Conservation (phyloP, 768 basidiomycete genomes). For the Pilatotrama ljubarskyi region DNA sequence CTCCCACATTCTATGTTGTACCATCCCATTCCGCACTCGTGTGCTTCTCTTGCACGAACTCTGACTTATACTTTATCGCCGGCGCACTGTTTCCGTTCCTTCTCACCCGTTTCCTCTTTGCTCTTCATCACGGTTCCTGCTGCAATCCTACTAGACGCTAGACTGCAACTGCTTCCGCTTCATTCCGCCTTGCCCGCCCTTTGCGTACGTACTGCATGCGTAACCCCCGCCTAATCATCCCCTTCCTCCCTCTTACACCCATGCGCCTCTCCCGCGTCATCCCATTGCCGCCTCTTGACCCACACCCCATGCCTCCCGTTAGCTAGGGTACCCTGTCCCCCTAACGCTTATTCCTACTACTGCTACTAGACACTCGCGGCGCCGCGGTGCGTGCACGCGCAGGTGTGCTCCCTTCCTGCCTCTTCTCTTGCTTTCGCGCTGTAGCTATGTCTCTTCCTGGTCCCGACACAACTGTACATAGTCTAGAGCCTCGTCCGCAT, state of each 20-base stretch:
- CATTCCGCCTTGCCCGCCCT: neutral
- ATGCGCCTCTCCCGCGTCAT: neutral
- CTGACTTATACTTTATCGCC: slow-evolving; percentile 11
- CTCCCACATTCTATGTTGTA: slow-evolving; percentile 1
- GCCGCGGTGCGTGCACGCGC: neutral
- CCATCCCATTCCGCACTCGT: neutral
- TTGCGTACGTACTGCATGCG: slow-evolving; percentile 6
- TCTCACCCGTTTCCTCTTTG: neutral
- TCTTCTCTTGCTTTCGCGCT: slow-evolving; percentile 3
- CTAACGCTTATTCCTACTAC: neutral
- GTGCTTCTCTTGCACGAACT: neutral
- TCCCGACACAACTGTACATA: slow-evolving; percentile 7
- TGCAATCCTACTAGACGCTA: slow-evolving; percentile 12
- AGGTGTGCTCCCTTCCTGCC: neutral
- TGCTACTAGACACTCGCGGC: neutral
- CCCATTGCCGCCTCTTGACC: neutral
- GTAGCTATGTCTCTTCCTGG: slow-evolving; percentile 1
- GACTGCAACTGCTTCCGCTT: slow-evolving; percentile 10
- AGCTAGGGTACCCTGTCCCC: neutral
- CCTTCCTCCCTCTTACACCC: neutral
- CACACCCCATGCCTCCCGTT: neutral
- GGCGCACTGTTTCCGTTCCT: slow-evolving; percentile 2
- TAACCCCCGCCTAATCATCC: slow-evolving; percentile 10
- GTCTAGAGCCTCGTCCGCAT: neutral
- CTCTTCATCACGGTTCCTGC: neutral